These are phyloP conservation scores for Ophiostoma sp. DNA, from an alignment of 2,329 filamentous ascomycete species.

Conservation along the genomic window DNA sequence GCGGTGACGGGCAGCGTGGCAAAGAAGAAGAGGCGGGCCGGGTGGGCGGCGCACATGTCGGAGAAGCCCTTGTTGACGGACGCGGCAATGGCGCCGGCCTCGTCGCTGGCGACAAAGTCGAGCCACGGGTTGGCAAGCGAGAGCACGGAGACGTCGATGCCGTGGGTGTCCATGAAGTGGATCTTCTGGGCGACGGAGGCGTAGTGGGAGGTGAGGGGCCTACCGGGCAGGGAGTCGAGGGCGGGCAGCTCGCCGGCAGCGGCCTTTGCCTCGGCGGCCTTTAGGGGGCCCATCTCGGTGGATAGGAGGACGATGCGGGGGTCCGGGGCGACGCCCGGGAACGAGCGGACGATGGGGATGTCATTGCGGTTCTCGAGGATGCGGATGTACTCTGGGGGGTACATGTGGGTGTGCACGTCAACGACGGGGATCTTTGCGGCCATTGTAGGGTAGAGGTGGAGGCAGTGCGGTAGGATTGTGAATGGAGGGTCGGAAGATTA, in stretches of 20 bases:
- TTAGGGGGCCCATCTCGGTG: slow-evolving; percentile 40
- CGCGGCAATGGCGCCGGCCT: slow-evolving; percentile 58
- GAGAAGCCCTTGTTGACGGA: slow-evolving; percentile 76
- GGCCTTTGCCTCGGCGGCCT: slow-evolving; percentile 43
- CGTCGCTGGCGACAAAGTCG: slow-evolving; percentile 64
- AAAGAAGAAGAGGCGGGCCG: slow-evolving; percentile 73
- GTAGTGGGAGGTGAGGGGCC: slow-evolving; percentile 79
- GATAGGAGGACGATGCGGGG: slow-evolving; percentile 62
- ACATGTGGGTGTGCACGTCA: slow-evolving; percentile 67
- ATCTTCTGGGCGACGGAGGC: slow-evolving; percentile 75
- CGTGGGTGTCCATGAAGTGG: slow-evolving; percentile 79
- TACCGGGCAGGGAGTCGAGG: slow-evolving; percentile 55
- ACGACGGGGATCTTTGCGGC: slow-evolving; percentile 40
- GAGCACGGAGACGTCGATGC: slow-evolving; percentile 76
- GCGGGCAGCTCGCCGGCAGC: slow-evolving; percentile 45
- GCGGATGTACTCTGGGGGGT: slow-evolving; percentile 58
- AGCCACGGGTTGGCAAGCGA: slow-evolving; percentile 93
- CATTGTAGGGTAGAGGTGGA: not conserved
- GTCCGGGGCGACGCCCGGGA: slow-evolving; percentile 43
- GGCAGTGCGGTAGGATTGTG: not conserved
- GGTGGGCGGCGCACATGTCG: slow-evolving; percentile 59
- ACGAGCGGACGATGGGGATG: slow-evolving; percentile 67
- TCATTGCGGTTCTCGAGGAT: slow-evolving; percentile 54
- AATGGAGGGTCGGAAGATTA: not conserved
- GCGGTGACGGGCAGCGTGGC: slow-evolving; percentile 74